Evolutionary conservation across 768 basidiomycete genomes (phyloP).

Genomic region (Boletus subparvulus): DNA sequence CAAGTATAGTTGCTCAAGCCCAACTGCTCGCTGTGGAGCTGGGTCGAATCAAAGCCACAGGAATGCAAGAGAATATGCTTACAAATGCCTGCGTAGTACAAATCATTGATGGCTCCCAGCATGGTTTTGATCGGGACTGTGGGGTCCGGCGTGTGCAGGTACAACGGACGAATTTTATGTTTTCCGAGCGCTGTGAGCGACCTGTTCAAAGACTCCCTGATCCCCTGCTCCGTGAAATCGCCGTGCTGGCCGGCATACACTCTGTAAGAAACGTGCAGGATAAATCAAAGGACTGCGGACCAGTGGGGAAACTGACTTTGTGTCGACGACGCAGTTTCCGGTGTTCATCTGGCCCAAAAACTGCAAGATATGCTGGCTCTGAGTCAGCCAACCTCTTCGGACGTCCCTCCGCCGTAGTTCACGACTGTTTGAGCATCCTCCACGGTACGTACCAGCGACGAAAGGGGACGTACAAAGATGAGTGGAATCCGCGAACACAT

Average conservation of each 20-base stretch:
- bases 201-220: conserved; percentile 14
- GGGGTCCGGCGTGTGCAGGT: conserved; percentile 49
- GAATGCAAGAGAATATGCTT: conserved; percentile 16
- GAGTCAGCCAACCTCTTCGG: conserved; percentile 21
- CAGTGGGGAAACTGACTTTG: conserved; percentile 13
- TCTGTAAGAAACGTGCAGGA: neutral
- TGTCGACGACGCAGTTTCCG: conserved; percentile 11
- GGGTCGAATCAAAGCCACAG: neutral
- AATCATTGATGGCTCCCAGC: conserved; percentile 43
- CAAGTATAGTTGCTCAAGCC: conserved; percentile 25
- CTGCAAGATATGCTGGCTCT: neutral
- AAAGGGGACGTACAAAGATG: conserved; percentile 8
- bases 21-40: conserved; percentile 10
- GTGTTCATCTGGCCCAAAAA: conserved; percentile 18
- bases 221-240: conserved; percentile 4
- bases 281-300: neutral
- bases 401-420: conserved; percentile 20
- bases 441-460: neutral
- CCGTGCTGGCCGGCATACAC: conserved; percentile 7
- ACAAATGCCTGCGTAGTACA: conserved; percentile 56
- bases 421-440: conserved; percentile 15
- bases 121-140: conserved; percentile 47
- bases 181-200: conserved; percentile 12
- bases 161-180: conserved; percentile 23
- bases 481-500: conserved; percentile 11